Conservation (phyloP, 202 grass and related monocot species). For the Brachypodium distachyon region DNA sequence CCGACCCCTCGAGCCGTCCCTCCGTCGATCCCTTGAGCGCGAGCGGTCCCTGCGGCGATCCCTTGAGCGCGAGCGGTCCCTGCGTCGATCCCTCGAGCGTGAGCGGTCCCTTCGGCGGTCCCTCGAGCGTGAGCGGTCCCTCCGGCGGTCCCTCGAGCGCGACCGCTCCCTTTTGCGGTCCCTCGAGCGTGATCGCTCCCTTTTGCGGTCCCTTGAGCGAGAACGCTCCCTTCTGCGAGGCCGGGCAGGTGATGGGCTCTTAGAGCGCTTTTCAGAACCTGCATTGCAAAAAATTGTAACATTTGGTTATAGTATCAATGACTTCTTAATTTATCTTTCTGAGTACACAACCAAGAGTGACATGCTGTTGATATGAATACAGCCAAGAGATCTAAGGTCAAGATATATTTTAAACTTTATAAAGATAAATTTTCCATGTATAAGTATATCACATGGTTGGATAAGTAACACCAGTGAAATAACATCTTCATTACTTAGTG, state of each 20-base stretch:
- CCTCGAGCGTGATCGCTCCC: slow-evolving; percentile 26
- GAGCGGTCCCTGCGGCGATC: slow-evolving; percentile 34
- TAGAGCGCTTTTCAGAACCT: slow-evolving; percentile 38
- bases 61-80: slow-evolving; percentile 39
- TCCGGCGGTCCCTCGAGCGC: slow-evolving; percentile 34
- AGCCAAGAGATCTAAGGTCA: background rate
- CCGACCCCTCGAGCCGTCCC: slow-evolving; percentile 33
- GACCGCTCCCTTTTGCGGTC: slow-evolving; percentile 30
- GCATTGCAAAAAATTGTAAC: background rate
- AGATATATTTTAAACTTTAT: background rate
- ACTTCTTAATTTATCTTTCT: background rate
- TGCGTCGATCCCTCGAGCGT: slow-evolving; percentile 35
- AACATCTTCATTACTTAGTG: background rate
- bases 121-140: slow-evolving; percentile 35
- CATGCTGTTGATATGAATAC: background rate
- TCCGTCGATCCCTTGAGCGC: slow-evolving; percentile 29
- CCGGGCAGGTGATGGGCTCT: slow-evolving; percentile 43
- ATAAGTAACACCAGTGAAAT: too few species aligned
- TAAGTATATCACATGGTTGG: too few species aligned
- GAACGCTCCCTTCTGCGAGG: slow-evolving; percentile 40
- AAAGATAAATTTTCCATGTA: background rate
- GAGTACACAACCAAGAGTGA: background rate
- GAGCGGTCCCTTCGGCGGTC: slow-evolving; percentile 27
- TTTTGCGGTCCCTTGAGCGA: slow-evolving; percentile 27
- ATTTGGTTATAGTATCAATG: background rate